phyloP scores from a whole-genome alignment of 176 grass and related monocot genomes.

The Cenchrus americanus region DNA sequence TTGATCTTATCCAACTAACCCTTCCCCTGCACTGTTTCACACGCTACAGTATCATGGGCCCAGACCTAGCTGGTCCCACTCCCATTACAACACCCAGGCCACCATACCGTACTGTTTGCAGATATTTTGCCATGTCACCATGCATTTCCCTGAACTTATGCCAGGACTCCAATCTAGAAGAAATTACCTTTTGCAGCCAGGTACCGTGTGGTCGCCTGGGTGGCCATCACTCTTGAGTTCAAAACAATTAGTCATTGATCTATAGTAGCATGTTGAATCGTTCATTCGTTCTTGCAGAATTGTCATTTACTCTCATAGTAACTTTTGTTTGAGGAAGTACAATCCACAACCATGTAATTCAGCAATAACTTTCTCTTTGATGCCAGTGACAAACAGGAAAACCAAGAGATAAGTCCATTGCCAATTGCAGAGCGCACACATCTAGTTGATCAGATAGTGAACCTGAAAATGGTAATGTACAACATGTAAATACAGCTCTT shows the following conservation, averaged over 20 bases:
- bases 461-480: background rate
- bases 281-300: constrained; percentile 56
- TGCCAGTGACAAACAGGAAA: constrained; percentile 38
- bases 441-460: constrained; percentile 10
- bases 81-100: background rate
- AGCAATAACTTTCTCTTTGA: constrained; percentile 55
- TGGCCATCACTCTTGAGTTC: background rate
- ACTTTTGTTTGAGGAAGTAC: constrained; percentile 21
- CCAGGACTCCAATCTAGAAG: background rate
- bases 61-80: too few relatives aligned
- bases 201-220: background rate
- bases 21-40: too few relatives aligned
- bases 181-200: constrained; percentile 1
- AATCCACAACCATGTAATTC: constrained; percentile 50
- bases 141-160: background rate
- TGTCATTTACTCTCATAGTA: constrained; percentile 47
- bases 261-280: constrained; percentile 59
- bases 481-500: constrained; percentile 10
- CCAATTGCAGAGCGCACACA: background rate
- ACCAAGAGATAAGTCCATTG: background rate
- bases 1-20: too few relatives aligned
- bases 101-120: background rate
- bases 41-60: too few relatives aligned
- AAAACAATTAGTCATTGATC: constrained; percentile 17
- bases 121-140: background rate